Conservation (phyloP, 108 stramenopile genomes). For the Skeletonema marinoi region DNA sequence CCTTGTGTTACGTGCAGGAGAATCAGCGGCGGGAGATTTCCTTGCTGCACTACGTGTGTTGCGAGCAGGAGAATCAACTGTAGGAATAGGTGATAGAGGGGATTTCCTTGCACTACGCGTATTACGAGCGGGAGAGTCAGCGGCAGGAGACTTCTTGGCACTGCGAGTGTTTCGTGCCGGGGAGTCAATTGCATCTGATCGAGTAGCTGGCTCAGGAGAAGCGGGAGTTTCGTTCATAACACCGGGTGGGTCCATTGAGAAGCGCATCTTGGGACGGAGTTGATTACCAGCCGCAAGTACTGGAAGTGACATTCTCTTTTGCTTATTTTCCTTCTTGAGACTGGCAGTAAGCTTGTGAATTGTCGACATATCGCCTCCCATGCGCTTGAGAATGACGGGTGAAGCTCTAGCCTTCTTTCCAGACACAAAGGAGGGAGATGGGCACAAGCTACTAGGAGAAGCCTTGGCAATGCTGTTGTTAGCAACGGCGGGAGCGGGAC, state of each 20-base stretch:
- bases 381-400: constrained; percentile 19
- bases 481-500: neutral
- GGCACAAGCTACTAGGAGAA: constrained; percentile 24
- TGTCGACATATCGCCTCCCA: constrained; percentile 35
- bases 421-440: constrained; percentile 38
- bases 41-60: constrained; percentile 2
- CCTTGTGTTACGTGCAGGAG: constrained; percentile 26
- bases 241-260: neutral
- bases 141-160: constrained; percentile 1
- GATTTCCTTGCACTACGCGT: constrained; percentile 40
- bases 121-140: constrained; percentile 70
- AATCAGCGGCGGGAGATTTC: constrained; percentile 21
- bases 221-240: neutral
- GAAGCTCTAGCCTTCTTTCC: constrained; percentile 28
- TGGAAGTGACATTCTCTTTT: constrained; percentile 23
- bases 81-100: constrained; percentile 10
- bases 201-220: constrained; percentile 1
- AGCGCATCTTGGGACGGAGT: neutral
- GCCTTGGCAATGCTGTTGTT: neutral
- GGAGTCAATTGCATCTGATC: constrained; percentile 12
- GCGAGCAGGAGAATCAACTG: constrained; percentile 43
- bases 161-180: constrained; percentile 22
- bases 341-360: constrained; percentile 46
- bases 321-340: constrained; percentile 30
- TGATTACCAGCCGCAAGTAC: constrained; percentile 7